Evolutionary conservation across 805 yeast genomes (phyloP).

Genomic region (Candida pseudofarinosa): DNA sequence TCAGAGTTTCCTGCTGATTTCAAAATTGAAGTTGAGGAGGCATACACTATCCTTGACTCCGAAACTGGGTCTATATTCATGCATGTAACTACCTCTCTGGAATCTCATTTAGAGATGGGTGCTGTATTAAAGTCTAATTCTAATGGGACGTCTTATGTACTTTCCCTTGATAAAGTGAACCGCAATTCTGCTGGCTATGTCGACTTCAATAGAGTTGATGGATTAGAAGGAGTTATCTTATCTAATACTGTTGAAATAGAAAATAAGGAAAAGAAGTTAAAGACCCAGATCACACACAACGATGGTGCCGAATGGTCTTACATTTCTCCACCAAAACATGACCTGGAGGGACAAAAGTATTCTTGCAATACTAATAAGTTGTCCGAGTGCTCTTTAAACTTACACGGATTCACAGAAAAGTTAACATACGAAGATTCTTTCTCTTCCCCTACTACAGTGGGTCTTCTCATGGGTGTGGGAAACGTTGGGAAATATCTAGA

Average conservation of each 20-base stretch:
- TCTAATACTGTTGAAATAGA: constrained; percentile 66
- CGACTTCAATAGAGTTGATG: constrained; percentile 81
- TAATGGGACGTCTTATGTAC: constrained; percentile 82
- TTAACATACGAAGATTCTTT: constrained; percentile 77
- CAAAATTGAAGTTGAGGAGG: constrained; percentile 44
- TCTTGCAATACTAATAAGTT: constrained; percentile 48
- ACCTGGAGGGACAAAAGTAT: constrained; percentile 56
- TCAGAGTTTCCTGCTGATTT: constrained; percentile 71
- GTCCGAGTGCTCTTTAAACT: constrained; percentile 69
- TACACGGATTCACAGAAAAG: constrained; percentile 90
- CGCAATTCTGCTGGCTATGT: constrained; percentile 71
- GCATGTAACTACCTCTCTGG: constrained; percentile 69
- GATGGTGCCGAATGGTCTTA: constrained; percentile 89
- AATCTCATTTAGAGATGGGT: constrained; percentile 60
- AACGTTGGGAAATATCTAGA: constrained; percentile 70
- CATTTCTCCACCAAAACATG: constrained; percentile 63
- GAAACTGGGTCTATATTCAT: constrained; percentile 68
- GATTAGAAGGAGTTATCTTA: constrained; percentile 79
- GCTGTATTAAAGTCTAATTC: constrained; percentile 82
- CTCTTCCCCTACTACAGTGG: constrained; percentile 86
- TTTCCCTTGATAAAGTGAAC: constrained; percentile 67
- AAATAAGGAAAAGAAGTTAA: constrained; percentile 49
- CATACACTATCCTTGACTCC: constrained; percentile 75
- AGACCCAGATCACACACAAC: constrained; percentile 75
- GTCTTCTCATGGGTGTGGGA: constrained; percentile 88